A percentile compares a stretch with the other conserved stretches of the same genome.
These are phyloP conservation scores for Phytomonas francai DNA, from an alignment of 208 protist species.

Conservation along the genomic window DNA sequence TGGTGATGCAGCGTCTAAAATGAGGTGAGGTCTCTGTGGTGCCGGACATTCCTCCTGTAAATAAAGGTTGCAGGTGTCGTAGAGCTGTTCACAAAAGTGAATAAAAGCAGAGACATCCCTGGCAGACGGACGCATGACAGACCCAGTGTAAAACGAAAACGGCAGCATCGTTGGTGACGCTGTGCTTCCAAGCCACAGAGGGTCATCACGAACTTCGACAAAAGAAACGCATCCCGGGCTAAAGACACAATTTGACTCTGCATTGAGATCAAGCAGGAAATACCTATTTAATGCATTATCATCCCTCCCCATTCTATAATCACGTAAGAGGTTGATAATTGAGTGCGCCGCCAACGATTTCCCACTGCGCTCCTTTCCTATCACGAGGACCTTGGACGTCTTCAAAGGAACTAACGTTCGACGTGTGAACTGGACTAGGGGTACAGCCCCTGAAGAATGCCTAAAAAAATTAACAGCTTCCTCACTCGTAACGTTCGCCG, in stretches of 20 bases:
- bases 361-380: conserved; percentile 40
- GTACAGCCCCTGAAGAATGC: conserved; percentile 22
- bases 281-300: conserved; percentile 8
- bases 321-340: conserved; percentile 55
- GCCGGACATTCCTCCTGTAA: conserved; percentile 27
- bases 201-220: conserved; percentile 22
- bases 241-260: conserved; percentile 63
- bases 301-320: conserved; percentile 17
- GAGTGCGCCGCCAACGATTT: conserved; percentile 71
- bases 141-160: conserved; percentile 49
- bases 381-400: conserved; percentile 50
- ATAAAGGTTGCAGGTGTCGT: conserved; percentile 31
- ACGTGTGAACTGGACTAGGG: conserved; percentile 54
- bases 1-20: conserved; percentile 69
- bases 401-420: conserved; percentile 27
- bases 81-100: conserved; percentile 56
- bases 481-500: conserved; percentile 30
- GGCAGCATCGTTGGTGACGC: conserved; percentile 32
- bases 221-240: conserved; percentile 54
- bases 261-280: conserved; percentile 62
- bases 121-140: conserved; percentile 27
- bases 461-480: conserved; percentile 26
- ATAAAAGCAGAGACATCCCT: conserved; percentile 27
- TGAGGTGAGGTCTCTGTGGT: conserved; percentile 20
- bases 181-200: conserved; percentile 42